These are phyloP conservation scores for Pichia cephalocereana DNA, from an alignment of 805 yeast genomes.

Conservation along the genomic window DNA sequence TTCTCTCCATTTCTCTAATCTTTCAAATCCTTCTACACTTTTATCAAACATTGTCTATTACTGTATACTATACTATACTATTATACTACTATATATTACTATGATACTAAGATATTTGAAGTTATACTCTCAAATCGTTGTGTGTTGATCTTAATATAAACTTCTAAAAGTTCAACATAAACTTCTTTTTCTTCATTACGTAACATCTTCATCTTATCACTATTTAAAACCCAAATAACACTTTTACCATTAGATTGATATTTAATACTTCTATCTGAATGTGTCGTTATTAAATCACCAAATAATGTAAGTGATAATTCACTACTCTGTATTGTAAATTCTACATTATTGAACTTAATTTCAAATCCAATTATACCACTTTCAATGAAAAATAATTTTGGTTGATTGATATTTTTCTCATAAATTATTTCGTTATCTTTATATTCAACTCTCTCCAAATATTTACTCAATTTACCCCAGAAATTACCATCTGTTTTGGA, in stretches of 20 bases:
- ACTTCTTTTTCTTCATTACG: slow-evolving; percentile 40
- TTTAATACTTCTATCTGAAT: slow-evolving; percentile 32
- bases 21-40: not conserved
- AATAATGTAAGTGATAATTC: slow-evolving; percentile 68
- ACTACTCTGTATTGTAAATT: slow-evolving; percentile 20
- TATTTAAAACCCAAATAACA: slow-evolving; percentile 59
- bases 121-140: slow-evolving; percentile 69
- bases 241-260: slow-evolving; percentile 39
- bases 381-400: slow-evolving; percentile 47
- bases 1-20: slow-evolving; percentile 9
- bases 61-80: no score
- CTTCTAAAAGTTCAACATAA: slow-evolving; percentile 53
- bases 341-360: slow-evolving; percentile 31
- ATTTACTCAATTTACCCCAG: slow-evolving; percentile 58
- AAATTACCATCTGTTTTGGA: slow-evolving; percentile 35
- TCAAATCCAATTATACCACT: slow-evolving; percentile 43
- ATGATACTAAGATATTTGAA: slow-evolving; percentile 57
- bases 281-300: slow-evolving; percentile 44
- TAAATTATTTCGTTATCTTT: slow-evolving; percentile 33
- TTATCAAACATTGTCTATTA: slow-evolving; percentile 1
- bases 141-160: slow-evolving; percentile 54
- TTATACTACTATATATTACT: not conserved
- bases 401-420: slow-evolving; percentile 35
- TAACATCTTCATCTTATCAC: slow-evolving; percentile 36
- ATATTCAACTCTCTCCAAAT: slow-evolving; percentile 31